These are phyloP conservation scores for Yarrowia divulgata DNA, from an alignment of 805 yeast genomes.

Conservation along the genomic window DNA sequence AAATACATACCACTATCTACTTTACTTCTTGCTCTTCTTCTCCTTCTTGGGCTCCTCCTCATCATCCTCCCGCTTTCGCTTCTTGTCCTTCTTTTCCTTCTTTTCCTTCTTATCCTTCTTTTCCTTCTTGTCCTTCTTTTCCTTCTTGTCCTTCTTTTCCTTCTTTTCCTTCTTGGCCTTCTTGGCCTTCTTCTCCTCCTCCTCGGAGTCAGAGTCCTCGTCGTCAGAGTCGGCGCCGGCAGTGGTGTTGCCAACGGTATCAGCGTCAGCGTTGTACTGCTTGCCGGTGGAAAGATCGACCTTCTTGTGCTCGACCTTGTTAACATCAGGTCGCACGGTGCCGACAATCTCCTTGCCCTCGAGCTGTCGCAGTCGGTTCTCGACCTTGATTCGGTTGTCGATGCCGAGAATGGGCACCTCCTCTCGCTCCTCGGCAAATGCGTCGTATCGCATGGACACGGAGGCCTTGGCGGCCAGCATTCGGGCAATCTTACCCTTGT, in stretches of 20 bases:
- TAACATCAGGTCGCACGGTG: conserved; percentile 69
- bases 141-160: conserved; percentile 47
- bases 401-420: conserved; percentile 94
- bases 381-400: conserved; percentile 90
- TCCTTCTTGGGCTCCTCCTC: conserved; percentile 49
- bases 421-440: conserved; percentile 89
- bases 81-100: conserved; percentile 48
- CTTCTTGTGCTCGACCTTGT: conserved; percentile 78
- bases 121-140: conserved; percentile 48
- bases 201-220: conserved; percentile 42
- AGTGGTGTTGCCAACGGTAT: conserved; percentile 78
- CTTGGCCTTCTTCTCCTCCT: conserved; percentile 47
- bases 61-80: conserved; percentile 47
- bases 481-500: conserved; percentile 99
- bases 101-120: conserved; percentile 48
- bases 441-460: conserved; percentile 94
- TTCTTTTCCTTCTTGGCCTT: conserved; percentile 46
- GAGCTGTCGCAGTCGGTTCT: conserved; percentile 88
- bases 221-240: conserved; percentile 72
- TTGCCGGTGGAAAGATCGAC: conserved; percentile 83
- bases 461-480: conserved; percentile 99
- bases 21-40: conserved; percentile 46
- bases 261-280: conserved; percentile 96
- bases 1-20: conserved; percentile 18
- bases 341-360: conserved; percentile 98